Evolutionary conservation across 1,139 yeast genomes (phyloP), one percentile per base, ranked within the genome.

Genomic region (Blastobotrys illinoisensis): DNA sequence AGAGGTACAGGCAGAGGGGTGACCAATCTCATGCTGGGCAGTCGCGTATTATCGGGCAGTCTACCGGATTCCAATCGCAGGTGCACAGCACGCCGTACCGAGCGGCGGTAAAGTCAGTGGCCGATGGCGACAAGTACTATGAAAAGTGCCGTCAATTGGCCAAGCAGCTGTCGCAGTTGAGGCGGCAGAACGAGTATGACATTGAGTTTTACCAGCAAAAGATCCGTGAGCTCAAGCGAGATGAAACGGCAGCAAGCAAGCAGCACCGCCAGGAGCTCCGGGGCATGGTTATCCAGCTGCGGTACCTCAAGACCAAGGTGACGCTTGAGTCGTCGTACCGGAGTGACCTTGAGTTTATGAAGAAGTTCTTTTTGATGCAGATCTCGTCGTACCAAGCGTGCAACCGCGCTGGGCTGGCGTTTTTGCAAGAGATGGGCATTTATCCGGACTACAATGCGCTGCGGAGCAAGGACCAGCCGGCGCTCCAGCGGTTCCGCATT

Each of bases 291-390:
- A 56, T 54, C 9, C 66, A 64, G 26, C 54, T 63, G 52, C 58
- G 57, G 48, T 59, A 61, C 48, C 58, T 65, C 47, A 58, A 58
- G 48, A 58, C 56, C 20, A 56, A 57, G 26, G 55, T 57, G 9
- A 70, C 56, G 47, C 74, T 64, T 11, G 66, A 65, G 52, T 43
- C 70, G 58, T 57, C 60, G 55, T 68, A 71, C 63, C 69, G 79
- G 55, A 69, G 72, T 45, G 88, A 84, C 63, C 74, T 83, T 58
- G 74, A 72, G 57, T 73, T 79, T 61, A 75, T 82, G 75, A 79
- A 82, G 60, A 65, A 72, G 13, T 83, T 77, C 63, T 74, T 80
- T 56, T 67, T 75, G 52, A 67, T 73, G 48, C 76, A 82, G 20
- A 74, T 82, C 47, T 75, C 74, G 54, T 73, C 75, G 51, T 76